phyloP scores from a whole-genome alignment of 31 red algal genomes.

The Bonnemaisonia californica region DNA sequence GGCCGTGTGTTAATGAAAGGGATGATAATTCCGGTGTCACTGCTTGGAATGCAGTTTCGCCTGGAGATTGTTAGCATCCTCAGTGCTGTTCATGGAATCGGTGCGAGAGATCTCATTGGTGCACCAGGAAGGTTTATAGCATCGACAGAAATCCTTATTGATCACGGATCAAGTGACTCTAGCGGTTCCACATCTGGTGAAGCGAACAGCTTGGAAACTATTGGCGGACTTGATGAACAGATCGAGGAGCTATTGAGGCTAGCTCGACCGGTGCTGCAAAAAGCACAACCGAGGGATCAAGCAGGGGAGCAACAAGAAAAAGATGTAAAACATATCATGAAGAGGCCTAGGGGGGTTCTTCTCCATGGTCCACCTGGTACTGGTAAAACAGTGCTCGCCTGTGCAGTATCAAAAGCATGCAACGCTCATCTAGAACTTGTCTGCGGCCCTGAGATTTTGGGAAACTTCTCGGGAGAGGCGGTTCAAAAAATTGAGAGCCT shows the following conservation, averaged over 20 bases:
- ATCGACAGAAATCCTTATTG: neutral
- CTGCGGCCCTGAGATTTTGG: slow-evolving; percentile 71
- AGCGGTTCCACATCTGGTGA: neutral
- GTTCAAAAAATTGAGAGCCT: slow-evolving; percentile 45
- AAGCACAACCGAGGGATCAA: neutral
- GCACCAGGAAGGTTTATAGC: neutral
- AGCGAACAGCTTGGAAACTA: neutral
- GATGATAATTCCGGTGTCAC: neutral
- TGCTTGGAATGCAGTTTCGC: neutral
- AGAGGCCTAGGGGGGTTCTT: slow-evolving; percentile 72
- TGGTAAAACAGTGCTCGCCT: slow-evolving; percentile 85
- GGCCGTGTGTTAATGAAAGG: neutral
- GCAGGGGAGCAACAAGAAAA: too few relatives aligned
- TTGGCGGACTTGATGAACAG: slow-evolving; percentile 22
- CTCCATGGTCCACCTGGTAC: slow-evolving; percentile 80
- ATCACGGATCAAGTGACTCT: neutral
- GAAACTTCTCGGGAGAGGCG: slow-evolving; percentile 54
- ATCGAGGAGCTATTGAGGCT: neutral
- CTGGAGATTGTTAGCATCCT: neutral
- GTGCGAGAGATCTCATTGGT: neutral
- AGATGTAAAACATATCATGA: neutral
- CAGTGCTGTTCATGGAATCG: neutral
- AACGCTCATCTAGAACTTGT: slow-evolving; percentile 55
- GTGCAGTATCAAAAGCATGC: slow-evolving; percentile 57
- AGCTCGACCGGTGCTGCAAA: neutral